Conservation (phyloP, 2,329 filamentous ascomycete species). For the Lecanosticta acicola region DNA sequence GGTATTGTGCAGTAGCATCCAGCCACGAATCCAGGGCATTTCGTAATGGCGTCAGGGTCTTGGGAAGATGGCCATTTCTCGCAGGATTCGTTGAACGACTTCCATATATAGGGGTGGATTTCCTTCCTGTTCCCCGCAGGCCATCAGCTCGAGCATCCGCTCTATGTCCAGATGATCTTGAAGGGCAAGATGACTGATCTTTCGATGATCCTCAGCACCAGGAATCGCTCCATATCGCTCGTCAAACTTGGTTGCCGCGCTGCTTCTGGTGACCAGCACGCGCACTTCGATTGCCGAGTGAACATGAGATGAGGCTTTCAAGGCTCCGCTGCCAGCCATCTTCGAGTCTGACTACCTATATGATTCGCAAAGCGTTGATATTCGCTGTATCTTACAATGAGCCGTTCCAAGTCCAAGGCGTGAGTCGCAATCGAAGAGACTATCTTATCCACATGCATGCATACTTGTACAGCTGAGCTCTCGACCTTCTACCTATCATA, state of each 20-base stretch:
- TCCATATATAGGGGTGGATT: conserved; percentile 52
- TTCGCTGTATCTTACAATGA: too few species aligned
- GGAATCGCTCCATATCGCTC: neutral
- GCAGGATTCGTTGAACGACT: conserved; percentile 51
- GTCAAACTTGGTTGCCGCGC: neutral
- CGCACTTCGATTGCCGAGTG: conserved; percentile 47
- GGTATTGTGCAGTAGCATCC: neutral
- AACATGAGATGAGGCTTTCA: conserved; percentile 46
- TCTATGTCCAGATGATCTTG: conserved; percentile 45
- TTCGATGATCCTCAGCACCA: neutral
- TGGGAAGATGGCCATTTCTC: conserved; percentile 50
- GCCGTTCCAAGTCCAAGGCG: too few species aligned
- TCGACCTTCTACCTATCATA: too few species aligned
- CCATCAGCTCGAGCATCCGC: conserved; percentile 53
- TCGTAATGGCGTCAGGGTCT: conserved; percentile 7
- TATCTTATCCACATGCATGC: too few species aligned
- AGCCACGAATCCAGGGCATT: conserved; percentile 17
- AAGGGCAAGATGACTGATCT: conserved; percentile 23
- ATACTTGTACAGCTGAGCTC: too few species aligned
- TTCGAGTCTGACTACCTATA: too few species aligned
- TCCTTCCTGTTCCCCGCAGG: conserved; percentile 38
- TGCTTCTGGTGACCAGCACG: conserved; percentile 43
- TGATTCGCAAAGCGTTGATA: too few species aligned
- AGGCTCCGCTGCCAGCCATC: too few species aligned
- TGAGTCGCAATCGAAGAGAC: too few species aligned